Percentiles rank a stretch among this genome's conserved stretches.
phyloP scores from a whole-genome alignment of 2,329 filamentous ascomycete species.

The Mycogone perniciosa region DNA sequence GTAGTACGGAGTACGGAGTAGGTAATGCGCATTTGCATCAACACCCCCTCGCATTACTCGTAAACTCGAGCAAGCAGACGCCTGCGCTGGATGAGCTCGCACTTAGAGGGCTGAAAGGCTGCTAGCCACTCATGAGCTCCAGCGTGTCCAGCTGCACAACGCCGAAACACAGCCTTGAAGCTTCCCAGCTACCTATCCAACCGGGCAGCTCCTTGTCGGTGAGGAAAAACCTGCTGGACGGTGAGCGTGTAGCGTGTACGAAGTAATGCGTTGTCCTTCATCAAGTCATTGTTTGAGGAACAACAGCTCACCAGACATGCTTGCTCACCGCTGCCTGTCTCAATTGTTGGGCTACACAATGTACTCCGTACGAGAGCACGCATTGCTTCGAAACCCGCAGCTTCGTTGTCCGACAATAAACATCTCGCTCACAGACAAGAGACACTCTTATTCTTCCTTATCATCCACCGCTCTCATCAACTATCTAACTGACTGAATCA shows the following conservation, averaged over 20 bases:
- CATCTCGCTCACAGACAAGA: neutral
- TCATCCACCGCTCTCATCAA: too few relatives aligned
- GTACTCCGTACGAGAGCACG: neutral
- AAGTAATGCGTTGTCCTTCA: neutral
- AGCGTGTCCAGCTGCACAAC: slow-evolving; percentile 1
- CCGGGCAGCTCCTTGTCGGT: slow-evolving; percentile 6
- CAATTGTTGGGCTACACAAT: neutral
- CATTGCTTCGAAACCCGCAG: neutral
- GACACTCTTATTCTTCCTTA: too few relatives aligned
- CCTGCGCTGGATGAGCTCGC: neutral
- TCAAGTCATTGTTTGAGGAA: neutral
- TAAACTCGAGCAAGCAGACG: neutral
- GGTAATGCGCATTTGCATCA: too few relatives aligned
- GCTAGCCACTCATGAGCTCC: slow-evolving; percentile 6
- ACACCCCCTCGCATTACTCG: too few relatives aligned
- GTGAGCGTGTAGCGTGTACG: neutral
- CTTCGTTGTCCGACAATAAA: neutral
- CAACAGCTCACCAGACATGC: too few relatives aligned
- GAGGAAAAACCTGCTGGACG: neutral
- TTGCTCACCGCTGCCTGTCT: neutral
- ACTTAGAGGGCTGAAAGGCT: neutral
- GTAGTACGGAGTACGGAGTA: too few relatives aligned
- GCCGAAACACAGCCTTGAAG: slow-evolving; percentile 1
- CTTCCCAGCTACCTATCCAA: neutral
- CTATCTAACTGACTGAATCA: too few relatives aligned